phyloP scores from a whole-genome alignment of 805 yeast genomes.

The Kodamaea jinghongensis region DNA sequence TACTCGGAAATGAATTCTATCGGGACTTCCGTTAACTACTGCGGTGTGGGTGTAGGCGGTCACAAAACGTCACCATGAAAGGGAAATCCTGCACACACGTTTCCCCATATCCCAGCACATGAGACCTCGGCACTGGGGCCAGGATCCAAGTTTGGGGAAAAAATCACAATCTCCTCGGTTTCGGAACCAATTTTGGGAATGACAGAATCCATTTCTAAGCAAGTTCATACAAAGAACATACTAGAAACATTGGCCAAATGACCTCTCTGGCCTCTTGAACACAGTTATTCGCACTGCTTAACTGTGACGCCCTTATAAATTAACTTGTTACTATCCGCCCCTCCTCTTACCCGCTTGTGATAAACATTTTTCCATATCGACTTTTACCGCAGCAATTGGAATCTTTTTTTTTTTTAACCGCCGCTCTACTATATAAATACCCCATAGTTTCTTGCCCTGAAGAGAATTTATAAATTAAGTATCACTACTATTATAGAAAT shows the following conservation, averaged over 20 bases:
- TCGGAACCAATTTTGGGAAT: not conserved
- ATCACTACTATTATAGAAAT: not conserved
- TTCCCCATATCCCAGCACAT: too few relatives aligned
- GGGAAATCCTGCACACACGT: too few relatives aligned
- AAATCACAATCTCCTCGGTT: not conserved
- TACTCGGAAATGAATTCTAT: too few relatives aligned
- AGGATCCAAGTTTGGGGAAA: not conserved
- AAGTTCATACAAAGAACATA: not conserved
- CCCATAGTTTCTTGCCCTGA: constrained; percentile 7
- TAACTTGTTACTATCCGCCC: not conserved
- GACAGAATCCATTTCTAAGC: not conserved
- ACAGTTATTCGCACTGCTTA: too few relatives aligned
- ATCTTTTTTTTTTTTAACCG: too few relatives aligned
- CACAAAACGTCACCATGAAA: too few relatives aligned
- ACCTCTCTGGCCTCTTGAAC: not conserved
- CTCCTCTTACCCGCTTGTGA: constrained; percentile 7
- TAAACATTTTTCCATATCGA: constrained; percentile 2
- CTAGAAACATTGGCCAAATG: too few relatives aligned
- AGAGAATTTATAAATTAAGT: not conserved
- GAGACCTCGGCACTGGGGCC: too few relatives aligned
- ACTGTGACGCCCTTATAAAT: not conserved
- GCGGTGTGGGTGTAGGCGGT: too few relatives aligned
- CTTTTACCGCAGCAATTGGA: not conserved
- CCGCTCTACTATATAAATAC: constrained; percentile 6
- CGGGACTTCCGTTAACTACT: too few relatives aligned